Base-by-base conservation (phyloP, 2,329 filamentous ascomycete genomes). In the Pseudocercospora vitis region DNA sequence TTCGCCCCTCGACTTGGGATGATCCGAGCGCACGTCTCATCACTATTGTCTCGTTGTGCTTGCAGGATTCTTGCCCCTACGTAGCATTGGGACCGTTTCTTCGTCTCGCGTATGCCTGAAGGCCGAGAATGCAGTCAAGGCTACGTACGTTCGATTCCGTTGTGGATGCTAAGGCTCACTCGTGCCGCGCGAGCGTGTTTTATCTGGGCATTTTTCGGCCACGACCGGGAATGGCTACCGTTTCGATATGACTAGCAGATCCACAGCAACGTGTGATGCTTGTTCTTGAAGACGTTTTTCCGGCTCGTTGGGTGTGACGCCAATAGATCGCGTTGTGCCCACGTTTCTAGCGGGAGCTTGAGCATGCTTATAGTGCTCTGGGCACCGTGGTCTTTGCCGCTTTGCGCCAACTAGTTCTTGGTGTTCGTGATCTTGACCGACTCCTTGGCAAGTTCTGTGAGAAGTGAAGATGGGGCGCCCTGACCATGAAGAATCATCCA, bases 331-430 rank as follows among this genome's bases (percentile, higher is more conserved):
- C 18, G 18, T 12, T 40, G 18, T 40, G 19, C n/a, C 11, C 37
- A 40, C 19, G 19, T 40, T 40, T 7, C 37, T 55, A 35, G 52
- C 40, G 21, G 47, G 35, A 29, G 47, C 39, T 47, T 55, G 52
- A 40, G 39, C 47, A 55, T 16, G 39, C 47, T 47, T 55, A 28
- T 35, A 44, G 42, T 44, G 24, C 16, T 48, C 33, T 53, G 40
- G 50, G 18, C 35, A 11, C 16, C 35, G 31, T 45, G 50, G 16
- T 16, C 21, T 47, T 46, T 23, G 31, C n/a, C 16, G 23, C 18
- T 32, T 18, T 28, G 26, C 19, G 26, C 19, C 23, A 26, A 1
- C 31, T 16, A 16, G n/a, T 12, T 35, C 4, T 35, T 16, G n/a
- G 9, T 35, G 4, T 7, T 35, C 32, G n/a, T 35, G 14, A n/a